phyloP scores from a whole-genome alignment of 805 yeast genomes.

The Saccharomycopsis vini region DNA sequence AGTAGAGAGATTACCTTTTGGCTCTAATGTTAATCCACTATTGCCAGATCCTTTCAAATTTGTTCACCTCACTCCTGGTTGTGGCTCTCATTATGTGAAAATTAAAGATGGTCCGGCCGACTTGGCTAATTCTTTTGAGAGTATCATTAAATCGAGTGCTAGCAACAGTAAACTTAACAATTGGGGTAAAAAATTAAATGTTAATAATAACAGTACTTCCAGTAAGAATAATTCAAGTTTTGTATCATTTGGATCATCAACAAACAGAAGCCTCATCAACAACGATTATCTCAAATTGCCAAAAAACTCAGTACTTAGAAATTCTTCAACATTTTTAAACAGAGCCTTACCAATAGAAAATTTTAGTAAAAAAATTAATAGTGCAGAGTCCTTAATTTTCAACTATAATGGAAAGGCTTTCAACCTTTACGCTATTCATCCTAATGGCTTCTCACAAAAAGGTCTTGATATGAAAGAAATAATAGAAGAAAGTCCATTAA shows the following conservation, averaged over 20 bases:
- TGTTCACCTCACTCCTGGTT: conserved; percentile 49
- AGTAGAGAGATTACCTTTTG: conserved; percentile 32
- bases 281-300: conserved; percentile 23
- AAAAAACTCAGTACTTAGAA: conserved; percentile 25
- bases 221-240: too few species aligned
- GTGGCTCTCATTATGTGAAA: conserved; percentile 24
- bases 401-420: conserved; percentile 43
- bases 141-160: background rate
- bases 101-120: background rate
- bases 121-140: background rate
- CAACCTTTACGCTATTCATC: conserved; percentile 25
- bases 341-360: conserved; percentile 27
- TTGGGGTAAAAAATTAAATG: conserved; percentile 1
- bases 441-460: conserved; percentile 23
- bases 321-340: conserved; percentile 29
- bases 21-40: conserved; percentile 46
- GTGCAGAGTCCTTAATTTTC: conserved; percentile 29
- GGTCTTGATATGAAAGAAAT: conserved; percentile 30
- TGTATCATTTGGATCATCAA: background rate
- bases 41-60: conserved; percentile 43
- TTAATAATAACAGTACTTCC: too few species aligned
- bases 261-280: background rate
- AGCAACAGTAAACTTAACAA: too few species aligned
- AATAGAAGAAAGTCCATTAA: conserved; percentile 35
- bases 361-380: conserved; percentile 24